These are phyloP conservation scores for Anthracocystis walkeri DNA, from an alignment of 1,284 basidiomycete genomes.

Conservation along the genomic window DNA sequence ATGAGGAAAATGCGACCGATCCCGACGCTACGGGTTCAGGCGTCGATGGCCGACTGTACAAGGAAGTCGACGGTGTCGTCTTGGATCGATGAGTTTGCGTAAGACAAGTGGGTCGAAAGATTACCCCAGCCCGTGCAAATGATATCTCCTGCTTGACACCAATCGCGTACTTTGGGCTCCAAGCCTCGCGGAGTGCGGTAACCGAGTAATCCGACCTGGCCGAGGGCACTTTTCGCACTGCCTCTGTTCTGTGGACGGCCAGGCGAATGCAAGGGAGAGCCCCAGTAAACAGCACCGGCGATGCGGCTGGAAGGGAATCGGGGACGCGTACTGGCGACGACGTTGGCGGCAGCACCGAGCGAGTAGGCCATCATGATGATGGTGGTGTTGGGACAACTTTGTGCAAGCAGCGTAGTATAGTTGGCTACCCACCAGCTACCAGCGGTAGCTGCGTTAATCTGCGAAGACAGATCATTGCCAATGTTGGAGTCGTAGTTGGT, in stretches of 20 bases:
- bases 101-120: constrained; percentile 18
- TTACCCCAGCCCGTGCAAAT: constrained; percentile 20
- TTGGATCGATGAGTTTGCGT: constrained; percentile 24
- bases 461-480: constrained; percentile 23
- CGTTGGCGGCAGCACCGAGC: constrained; percentile 26
- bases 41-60: constrained; percentile 18
- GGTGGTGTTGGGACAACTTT: constrained; percentile 34
- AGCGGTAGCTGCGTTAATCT: constrained; percentile 18
- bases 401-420: constrained; percentile 28
- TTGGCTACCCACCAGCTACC: constrained; percentile 34
- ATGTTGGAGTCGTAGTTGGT: constrained; percentile 31
- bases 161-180: constrained; percentile 24
- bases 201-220: constrained; percentile 19
- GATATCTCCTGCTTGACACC: constrained; percentile 17
- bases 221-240: constrained; percentile 14
- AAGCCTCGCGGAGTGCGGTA: constrained; percentile 33
- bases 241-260: constrained; percentile 32
- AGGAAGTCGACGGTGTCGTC: constrained; percentile 28
- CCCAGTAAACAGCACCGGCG: constrained; percentile 17
- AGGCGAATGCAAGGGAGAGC: constrained; percentile 8
- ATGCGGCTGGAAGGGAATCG: constrained; percentile 25
- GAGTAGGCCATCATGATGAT: constrained; percentile 43
- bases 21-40: not conserved
- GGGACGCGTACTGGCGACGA: constrained; percentile 23
- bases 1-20: not conserved